Base-by-base conservation (phyloP, 768 basidiomycete genomes). In the Dentipellis fragilis region DNA sequence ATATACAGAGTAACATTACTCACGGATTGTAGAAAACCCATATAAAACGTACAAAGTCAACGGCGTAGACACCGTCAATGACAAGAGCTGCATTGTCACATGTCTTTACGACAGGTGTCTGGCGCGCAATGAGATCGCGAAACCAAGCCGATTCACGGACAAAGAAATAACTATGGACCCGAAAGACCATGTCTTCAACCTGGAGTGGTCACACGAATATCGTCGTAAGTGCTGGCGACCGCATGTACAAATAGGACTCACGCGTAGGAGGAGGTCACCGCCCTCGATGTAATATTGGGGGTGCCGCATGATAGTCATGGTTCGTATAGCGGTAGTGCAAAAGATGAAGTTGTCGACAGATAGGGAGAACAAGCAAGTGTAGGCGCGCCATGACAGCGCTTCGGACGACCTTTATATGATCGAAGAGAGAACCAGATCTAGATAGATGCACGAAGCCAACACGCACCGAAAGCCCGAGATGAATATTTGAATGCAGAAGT, bases 11-110 rank as follows among this genome's bases (percentile, higher is more conserved):
- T n/a, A n/a, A n/a, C n/a, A n/a, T n/a, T 37, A 71, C 80, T 54
- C 57, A 84, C 84, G 74, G 71, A 52, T 83, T 82, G 52, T 85
- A 85, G 50, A 85, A 81, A 0, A 84, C 74, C 79, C 78, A 84
- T 0, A 83, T 65, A 49, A 85, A 78, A 0, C 75, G 74, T 16
- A 74, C 71, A 54, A 84, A 81, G 19, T 83, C 80, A 4, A 70
- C 67, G 0, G 72, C 69, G 23, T 72, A 73, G 8, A 73, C 69
- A n/a, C 74, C 71, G 4, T 74, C 69, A 1, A 85, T 66, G 4
- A 56, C 37, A n/a, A 70, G 51, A 3, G 66, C 67, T 17, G 61
- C 56, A n/a, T 35, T 53, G 46, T 71, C 68, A 23, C 66, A 62
- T 48, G 23, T 36, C 22, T 59, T 52, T 47, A 67, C 58, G 46